Evolutionary conservation across 2,329 filamentous ascomycete genomes (phyloP).

Genomic region (Ascochyta pisi): DNA sequence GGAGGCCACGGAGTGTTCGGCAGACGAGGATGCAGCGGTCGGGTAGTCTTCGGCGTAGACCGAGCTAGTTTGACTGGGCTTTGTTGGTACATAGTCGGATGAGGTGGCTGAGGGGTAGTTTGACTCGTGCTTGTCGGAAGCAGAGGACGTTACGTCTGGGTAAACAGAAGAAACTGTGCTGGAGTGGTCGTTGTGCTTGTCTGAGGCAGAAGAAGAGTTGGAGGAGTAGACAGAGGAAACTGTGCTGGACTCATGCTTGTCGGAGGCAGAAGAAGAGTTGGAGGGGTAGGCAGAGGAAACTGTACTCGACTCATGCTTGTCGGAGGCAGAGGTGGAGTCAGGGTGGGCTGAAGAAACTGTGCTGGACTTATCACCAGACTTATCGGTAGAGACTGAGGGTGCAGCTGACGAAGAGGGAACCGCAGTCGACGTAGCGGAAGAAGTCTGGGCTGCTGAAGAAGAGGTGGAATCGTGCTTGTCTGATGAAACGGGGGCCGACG

Average conservation of each 20-base stretch:
- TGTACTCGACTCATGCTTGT: slow-evolving; percentile 2
- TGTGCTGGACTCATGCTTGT: slow-evolving; percentile 12
- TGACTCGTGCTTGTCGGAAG: slow-evolving; percentile 13
- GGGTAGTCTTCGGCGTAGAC: slow-evolving; percentile 7
- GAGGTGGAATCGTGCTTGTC: slow-evolving; percentile 16
- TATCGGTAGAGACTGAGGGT: slow-evolving; percentile 19
- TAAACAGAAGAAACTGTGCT: slow-evolving; percentile 12
- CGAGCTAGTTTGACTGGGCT: slow-evolving; percentile 16
- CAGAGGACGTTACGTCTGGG: slow-evolving; percentile 17
- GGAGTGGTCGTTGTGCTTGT: slow-evolving; percentile 8
- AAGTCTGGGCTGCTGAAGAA: slow-evolving; percentile 6
- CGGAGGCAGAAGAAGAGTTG: slow-evolving; percentile 13
- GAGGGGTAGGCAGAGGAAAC: slow-evolving; percentile 8
- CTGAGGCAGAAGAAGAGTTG: slow-evolving; percentile 13
- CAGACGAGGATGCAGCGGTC: slow-evolving; percentile 6
- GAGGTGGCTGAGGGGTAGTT: slow-evolving; percentile 7
- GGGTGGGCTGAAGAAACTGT: slow-evolving; percentile 9
- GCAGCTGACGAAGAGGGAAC: slow-evolving; percentile 14
- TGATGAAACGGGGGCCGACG: slow-evolving; percentile 19
- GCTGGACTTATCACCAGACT: slow-evolving; percentile 16
- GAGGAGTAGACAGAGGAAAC: slow-evolving; percentile 7
- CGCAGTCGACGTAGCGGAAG: slow-evolving; percentile 17
- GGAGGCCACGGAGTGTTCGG: slow-evolving; percentile 1
- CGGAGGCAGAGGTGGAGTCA: slow-evolving; percentile 15
- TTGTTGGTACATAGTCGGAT: slow-evolving; percentile 15